Evolutionary conservation across 257 asterid genomes (phyloP).

Genomic region (Echites panduratus): DNA sequence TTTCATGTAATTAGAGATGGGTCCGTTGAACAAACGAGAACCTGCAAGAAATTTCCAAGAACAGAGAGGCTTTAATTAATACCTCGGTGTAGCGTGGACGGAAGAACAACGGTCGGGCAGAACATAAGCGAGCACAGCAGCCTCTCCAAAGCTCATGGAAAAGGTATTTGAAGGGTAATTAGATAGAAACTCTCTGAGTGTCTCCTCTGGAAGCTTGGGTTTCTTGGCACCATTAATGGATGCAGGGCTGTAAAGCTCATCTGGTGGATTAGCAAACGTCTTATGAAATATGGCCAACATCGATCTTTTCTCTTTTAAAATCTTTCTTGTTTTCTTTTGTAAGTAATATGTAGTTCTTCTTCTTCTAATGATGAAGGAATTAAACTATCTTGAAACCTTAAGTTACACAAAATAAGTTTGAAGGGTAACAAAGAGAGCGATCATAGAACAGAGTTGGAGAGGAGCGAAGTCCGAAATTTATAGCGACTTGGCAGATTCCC

Average conservation of each 20-base stretch:
- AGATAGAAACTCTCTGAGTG: constrained; percentile 40
- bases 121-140: constrained; percentile 73
- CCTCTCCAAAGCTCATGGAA: constrained; percentile 51
- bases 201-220: constrained; percentile 55
- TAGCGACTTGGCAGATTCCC: background rate
- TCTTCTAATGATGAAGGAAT: background rate
- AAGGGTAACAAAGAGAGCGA: background rate
- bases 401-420: background rate
- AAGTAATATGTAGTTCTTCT: background rate
- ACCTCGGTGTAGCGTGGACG: constrained; percentile 36
- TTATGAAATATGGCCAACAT: constrained; percentile 83
- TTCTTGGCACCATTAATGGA: constrained; percentile 27
- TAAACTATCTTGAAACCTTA: background rate
- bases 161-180: constrained; percentile 34
- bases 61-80: background rate
- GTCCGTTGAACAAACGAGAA: background rate
- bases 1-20: background rate
- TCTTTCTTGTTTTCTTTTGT: no score
- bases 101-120: constrained; percentile 20
- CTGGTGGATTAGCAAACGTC: constrained; percentile 75
- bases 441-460: background rate
- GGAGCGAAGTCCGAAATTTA: background rate
- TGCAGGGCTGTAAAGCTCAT: constrained; percentile 73
- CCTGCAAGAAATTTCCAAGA: no score
- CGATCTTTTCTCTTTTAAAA: background rate